phyloP scores from a whole-genome alignment of 192 early-diverging fungal species.

The Dimargaris verticillata region DNA sequence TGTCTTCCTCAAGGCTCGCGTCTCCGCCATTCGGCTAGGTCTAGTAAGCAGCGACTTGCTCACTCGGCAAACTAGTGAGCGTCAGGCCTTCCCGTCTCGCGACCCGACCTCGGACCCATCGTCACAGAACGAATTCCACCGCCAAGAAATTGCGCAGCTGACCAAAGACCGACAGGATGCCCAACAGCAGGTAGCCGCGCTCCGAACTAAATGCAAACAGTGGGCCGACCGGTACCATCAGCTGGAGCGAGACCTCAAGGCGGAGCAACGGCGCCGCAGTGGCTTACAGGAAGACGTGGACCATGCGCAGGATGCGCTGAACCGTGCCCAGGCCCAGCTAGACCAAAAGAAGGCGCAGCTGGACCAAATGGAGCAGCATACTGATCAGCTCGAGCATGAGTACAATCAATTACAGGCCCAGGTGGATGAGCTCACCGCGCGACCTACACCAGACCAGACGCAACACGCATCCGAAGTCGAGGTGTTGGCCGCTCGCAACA shows the following conservation, averaged over 20 bases:
- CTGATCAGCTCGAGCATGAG: slow-evolving; percentile 2
- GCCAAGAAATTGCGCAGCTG: not conserved
- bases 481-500: too few relatives aligned
- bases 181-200: not conserved
- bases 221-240: slow-evolving; percentile 6
- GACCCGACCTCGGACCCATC: too few relatives aligned
- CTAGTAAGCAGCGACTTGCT: too few relatives aligned
- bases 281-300: slow-evolving; percentile 4
- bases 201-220: slow-evolving; percentile 7
- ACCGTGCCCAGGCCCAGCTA: not conserved
- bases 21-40: too few relatives aligned
- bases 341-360: not conserved
- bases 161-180: not conserved
- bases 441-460: not conserved
- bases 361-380: not conserved
- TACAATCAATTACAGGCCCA: not conserved
- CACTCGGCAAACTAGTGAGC: too few relatives aligned
- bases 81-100: too few relatives aligned
- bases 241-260: not conserved
- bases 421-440: not conserved
- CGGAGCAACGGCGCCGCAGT: not conserved
- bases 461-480: too few relatives aligned
- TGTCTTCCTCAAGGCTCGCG: too few relatives aligned
- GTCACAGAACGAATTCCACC: not conserved
- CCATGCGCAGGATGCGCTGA: not conserved